These are phyloP conservation scores for Globisporangium cylindrosporum DNA, from an alignment of 352 stramenopile species.

Conservation along the genomic window DNA sequence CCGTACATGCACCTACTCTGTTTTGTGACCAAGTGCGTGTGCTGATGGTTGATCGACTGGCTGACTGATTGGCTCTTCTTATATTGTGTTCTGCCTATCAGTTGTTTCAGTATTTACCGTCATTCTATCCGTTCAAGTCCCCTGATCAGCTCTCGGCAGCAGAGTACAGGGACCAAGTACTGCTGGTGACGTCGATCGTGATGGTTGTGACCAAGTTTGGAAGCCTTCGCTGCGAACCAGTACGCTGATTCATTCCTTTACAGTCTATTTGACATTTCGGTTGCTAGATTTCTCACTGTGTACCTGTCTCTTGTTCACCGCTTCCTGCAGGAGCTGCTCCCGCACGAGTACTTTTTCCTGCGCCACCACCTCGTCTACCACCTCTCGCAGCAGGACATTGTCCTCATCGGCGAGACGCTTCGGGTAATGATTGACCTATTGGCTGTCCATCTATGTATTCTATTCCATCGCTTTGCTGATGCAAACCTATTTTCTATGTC, in stretches of 20 bases:
- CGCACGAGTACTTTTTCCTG: slow-evolving; percentile 90
- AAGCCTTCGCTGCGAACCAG: slow-evolving; percentile 61
- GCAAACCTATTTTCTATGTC: slow-evolving; percentile 4
- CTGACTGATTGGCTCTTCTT: slow-evolving; percentile 7
- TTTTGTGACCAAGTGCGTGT: background rate
- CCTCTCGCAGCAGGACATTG: slow-evolving; percentile 69
- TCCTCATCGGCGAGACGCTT: slow-evolving; percentile 68
- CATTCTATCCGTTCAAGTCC: slow-evolving; percentile 84
- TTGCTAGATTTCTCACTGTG: background rate
- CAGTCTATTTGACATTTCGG: too few species aligned
- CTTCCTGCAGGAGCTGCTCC: slow-evolving; percentile 67
- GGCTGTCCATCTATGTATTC: background rate
- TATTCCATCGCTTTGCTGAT: background rate
- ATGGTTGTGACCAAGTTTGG: slow-evolving; percentile 87
- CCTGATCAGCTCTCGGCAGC: slow-evolving; percentile 53
- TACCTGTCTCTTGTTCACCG: background rate
- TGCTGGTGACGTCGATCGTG: slow-evolving; percentile 82
- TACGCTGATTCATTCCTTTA: slow-evolving; percentile 16
- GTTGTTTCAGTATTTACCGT: slow-evolving; percentile 67
- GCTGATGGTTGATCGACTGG: background rate
- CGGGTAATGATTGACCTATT: slow-evolving; percentile 31
- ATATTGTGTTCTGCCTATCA: slow-evolving; percentile 22
- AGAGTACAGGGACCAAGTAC: slow-evolving; percentile 79
- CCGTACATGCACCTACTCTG: background rate
- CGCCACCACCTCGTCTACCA: slow-evolving; percentile 78